These are phyloP conservation scores for Lathyrus tuberosus DNA, from an alignment of 306 rosid genomes.

Conservation along the genomic window DNA sequence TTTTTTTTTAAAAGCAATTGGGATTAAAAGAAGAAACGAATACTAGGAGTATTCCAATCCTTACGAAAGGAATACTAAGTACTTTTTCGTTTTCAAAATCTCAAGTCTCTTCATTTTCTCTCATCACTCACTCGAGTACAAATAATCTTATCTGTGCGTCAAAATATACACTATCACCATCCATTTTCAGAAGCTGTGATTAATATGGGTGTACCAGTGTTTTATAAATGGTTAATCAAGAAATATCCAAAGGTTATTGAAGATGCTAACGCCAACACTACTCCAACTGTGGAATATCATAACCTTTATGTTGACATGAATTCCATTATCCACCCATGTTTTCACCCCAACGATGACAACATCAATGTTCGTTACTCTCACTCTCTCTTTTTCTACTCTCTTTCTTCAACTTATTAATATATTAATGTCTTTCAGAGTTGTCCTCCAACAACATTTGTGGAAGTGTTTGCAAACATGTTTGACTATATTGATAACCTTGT, in stretches of 20 bases:
- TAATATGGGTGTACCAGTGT: slow-evolving; percentile 66
- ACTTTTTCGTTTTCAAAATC: neutral
- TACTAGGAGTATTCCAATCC: no score
- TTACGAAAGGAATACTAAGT: no score
- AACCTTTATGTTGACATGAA: slow-evolving; percentile 67
- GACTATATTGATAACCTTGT: slow-evolving; percentile 54
- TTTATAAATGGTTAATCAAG: slow-evolving; percentile 49
- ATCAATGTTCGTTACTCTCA: slow-evolving; percentile 27
- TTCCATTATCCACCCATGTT: slow-evolving; percentile 61
- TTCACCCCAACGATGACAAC: slow-evolving; percentile 44
- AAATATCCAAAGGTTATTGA: slow-evolving; percentile 44
- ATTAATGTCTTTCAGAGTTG: slow-evolving; percentile 11
- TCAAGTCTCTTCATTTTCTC: neutral
- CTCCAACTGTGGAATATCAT: slow-evolving; percentile 45
- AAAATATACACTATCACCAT: no score
- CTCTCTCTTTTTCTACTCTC: neutral
- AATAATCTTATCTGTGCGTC: no score
- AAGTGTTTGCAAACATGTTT: slow-evolving; percentile 51
- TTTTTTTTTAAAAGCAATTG: no score
- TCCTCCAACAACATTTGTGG: slow-evolving; percentile 44
- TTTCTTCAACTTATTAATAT: neutral
- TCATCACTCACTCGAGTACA: no score
- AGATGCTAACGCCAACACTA: slow-evolving; percentile 28
- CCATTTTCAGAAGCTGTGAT: neutral
- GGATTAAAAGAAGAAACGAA: no score